Evolutionary conservation across 1,284 basidiomycete species (phyloP).

Genomic region (Jaminaea rosea): DNA sequence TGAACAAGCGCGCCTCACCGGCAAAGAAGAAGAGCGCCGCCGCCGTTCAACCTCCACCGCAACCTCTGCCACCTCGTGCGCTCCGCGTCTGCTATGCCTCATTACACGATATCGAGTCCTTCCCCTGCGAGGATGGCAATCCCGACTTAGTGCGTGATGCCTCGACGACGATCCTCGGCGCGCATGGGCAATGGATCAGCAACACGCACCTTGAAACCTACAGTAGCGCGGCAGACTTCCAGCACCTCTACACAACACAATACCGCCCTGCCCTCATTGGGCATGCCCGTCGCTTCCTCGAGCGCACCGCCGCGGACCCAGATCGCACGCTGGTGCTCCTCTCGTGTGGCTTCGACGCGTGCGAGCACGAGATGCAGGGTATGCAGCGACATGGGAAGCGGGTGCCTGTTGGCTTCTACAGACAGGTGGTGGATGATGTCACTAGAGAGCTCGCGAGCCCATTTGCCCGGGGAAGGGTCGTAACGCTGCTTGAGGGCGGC

Average conservation of each 20-base stretch:
- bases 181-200: constrained; percentile 75
- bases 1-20: not conserved
- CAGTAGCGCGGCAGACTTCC: constrained; percentile 66
- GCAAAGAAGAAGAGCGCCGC: not conserved
- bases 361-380: constrained; percentile 75
- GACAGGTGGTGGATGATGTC: constrained; percentile 70
- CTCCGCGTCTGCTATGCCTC: constrained; percentile 76
- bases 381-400: constrained; percentile 90
- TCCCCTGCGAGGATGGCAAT: constrained; percentile 87
- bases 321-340: constrained; percentile 63
- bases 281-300: constrained; percentile 65
- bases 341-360: constrained; percentile 75
- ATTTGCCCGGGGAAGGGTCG: constrained; percentile 62
- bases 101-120: constrained; percentile 77
- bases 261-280: constrained; percentile 66
- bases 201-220: constrained; percentile 71
- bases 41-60: constrained; percentile 16
- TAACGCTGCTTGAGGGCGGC: constrained; percentile 87
- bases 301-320: constrained; percentile 58
- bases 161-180: constrained; percentile 63
- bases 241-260: constrained; percentile 62
- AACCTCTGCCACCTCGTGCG: constrained; percentile 14
- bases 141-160: constrained; percentile 69
- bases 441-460: constrained; percentile 57
- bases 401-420: constrained; percentile 78